A percentile compares a stretch with the other conserved stretches of the same genome.
These are phyloP conservation scores for Solanum piurae DNA, from an alignment of 257 asterid species.

Conservation along the genomic window DNA sequence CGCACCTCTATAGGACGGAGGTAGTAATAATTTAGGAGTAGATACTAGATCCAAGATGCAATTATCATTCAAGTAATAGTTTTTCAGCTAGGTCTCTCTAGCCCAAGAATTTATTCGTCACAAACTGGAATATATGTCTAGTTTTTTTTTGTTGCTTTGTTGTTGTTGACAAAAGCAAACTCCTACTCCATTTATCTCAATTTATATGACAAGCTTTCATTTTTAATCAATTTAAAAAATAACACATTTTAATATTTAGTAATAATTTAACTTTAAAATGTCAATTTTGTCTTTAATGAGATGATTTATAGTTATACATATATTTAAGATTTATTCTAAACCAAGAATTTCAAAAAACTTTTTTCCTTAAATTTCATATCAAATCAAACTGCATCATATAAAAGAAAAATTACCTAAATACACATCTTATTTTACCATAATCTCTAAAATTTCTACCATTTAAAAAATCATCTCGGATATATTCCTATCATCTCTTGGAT, in stretches of 20 bases:
- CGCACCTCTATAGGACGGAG: background rate
- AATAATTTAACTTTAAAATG: background rate
- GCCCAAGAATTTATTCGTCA: background rate
- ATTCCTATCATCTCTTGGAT: too few relatives aligned
- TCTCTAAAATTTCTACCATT: background rate
- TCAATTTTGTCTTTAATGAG: background rate
- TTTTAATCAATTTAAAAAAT: too few relatives aligned
- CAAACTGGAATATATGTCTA: background rate
- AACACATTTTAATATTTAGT: background rate
- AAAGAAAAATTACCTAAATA: too few relatives aligned
- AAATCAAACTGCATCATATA: too few relatives aligned
- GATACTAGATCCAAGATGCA: background rate
- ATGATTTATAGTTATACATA: background rate
- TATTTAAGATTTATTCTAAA: background rate
- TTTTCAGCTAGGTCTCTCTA: background rate
- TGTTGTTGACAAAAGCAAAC: background rate
- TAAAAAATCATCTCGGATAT: too few relatives aligned
- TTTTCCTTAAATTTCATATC: background rate
- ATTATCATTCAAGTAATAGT: background rate
- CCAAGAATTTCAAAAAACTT: background rate
- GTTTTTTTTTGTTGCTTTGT: background rate
- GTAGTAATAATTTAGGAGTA: background rate
- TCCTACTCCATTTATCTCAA: background rate
- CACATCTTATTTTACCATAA: background rate
- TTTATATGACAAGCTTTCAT: too few relatives aligned